phyloP scores from a whole-genome alignment of 345 rosid genomes.

The Eucalyptus polyanthemos region DNA sequence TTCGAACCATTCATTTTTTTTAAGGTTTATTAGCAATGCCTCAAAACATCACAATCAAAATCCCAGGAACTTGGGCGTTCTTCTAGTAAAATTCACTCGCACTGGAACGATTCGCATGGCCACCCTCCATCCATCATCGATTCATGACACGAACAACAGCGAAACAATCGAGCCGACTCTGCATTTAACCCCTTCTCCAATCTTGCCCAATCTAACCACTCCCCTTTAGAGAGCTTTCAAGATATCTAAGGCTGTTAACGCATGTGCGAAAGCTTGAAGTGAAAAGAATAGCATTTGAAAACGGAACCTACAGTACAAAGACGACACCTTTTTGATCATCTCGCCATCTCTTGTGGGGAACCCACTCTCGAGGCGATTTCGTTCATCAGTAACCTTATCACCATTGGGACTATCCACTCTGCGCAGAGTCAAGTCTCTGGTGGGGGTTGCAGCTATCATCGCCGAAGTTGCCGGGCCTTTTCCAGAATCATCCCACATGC shows the following conservation, averaged over 20 bases:
- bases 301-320: background rate
- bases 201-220: background rate
- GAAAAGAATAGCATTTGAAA: background rate
- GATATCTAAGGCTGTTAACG: background rate
- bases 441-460: background rate
- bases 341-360: background rate
- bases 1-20: background rate
- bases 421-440: background rate
- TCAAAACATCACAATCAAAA: background rate
- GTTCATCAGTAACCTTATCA: background rate
- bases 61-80: background rate
- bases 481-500: background rate
- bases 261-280: background rate
- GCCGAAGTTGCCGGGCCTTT: background rate
- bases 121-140: background rate
- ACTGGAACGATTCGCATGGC: background rate
- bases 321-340: background rate
- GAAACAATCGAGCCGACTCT: background rate
- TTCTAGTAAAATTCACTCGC: background rate
- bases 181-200: background rate
- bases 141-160: background rate
- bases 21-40: background rate
- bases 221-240: background rate
- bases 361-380: background rate
- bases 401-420: background rate